Percentiles rank a stretch among this genome's conserved stretches.
Evolutionary conservation across 2,329 filamentous ascomycete genomes (phyloP).

Genomic region (Scopulariopsis brevicaulis): DNA sequence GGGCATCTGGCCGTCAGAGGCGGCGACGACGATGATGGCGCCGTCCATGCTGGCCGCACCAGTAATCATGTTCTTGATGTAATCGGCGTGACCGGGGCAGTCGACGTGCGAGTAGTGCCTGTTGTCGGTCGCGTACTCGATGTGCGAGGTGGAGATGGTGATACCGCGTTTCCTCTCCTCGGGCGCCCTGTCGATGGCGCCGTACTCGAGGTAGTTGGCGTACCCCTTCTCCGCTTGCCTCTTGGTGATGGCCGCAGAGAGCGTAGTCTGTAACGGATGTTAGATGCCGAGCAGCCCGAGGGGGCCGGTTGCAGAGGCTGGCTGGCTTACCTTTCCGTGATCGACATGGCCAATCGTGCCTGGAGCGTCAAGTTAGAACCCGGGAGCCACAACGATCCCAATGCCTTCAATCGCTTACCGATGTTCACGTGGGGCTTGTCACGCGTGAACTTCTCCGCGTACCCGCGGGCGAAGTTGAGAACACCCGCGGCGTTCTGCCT

Average conservation of each 20-base stretch:
- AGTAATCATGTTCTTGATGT: conserved; percentile 99
- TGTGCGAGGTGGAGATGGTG: conserved; percentile 96
- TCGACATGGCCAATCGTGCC: conserved; percentile 98
- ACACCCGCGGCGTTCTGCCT: conserved; percentile 51
- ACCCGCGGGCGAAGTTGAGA: conserved; percentile 54
- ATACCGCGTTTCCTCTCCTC: conserved; percentile 99
- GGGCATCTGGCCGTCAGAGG: conserved; percentile 98
- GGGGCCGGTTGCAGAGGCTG: not conserved
- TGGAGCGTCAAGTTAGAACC: conserved; percentile 21
- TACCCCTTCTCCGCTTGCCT: conserved; percentile 89
- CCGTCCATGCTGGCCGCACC: conserved; percentile 99
- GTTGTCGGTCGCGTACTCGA: conserved; percentile 90
- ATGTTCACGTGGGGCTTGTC: conserved; percentile 98
- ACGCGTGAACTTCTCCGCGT: conserved; percentile 67
- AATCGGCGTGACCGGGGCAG: conserved; percentile 99
- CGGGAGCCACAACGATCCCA: not conserved
- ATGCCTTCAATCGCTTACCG: conserved; percentile 39
- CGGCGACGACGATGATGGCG: conserved; percentile 96
- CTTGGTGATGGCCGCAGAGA: conserved; percentile 98
- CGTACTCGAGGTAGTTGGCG: conserved; percentile 94
- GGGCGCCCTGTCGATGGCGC: conserved; percentile 95
- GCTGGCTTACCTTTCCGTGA: conserved; percentile 76
- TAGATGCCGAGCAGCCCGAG: not conserved
- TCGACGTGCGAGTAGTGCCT: conserved; percentile 99
- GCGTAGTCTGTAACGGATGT: conserved; percentile 59